A percentile compares a stretch with the other conserved stretches of the same genome.
Evolutionary conservation across 495 filamentous ascomycete species (phyloP).

Genomic region (Talaromyces ruber): DNA sequence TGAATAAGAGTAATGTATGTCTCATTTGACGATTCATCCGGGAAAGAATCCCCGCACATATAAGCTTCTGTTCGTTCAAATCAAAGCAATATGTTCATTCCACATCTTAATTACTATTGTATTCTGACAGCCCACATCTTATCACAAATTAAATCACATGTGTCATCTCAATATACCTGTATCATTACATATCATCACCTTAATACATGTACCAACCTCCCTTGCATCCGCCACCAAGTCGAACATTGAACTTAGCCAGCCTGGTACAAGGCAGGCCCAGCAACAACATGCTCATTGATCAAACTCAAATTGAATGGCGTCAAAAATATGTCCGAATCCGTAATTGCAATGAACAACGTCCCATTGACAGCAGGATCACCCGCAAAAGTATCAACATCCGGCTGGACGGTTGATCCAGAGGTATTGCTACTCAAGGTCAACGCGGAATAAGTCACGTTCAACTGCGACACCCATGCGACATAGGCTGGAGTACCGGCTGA

Average conservation of each 20-base stretch:
- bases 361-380: constrained; percentile 66
- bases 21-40: too few relatives aligned
- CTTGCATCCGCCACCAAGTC: neutral
- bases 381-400: constrained; percentile 48
- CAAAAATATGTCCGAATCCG: constrained; percentile 56
- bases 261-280: constrained; percentile 66
- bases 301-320: constrained; percentile 69
- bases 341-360: constrained; percentile 73
- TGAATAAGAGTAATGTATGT: too few relatives aligned
- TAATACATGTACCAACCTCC: neutral
- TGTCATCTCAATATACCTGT: neutral
- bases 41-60: neutral
- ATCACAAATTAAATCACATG: neutral
- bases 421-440: constrained; percentile 40
- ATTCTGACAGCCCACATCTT: neutral
- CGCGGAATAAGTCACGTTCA: constrained; percentile 76
- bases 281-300: constrained; percentile 72
- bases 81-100: neutral
- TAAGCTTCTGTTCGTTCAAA: neutral
- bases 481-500: constrained; percentile 50
- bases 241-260: constrained; percentile 57
- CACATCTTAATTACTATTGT: neutral
- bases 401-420: constrained; percentile 63
- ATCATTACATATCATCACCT: neutral
- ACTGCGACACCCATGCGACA: constrained; percentile 73